These are phyloP conservation scores for Saturnispora kantuleensis DNA, from an alignment of 805 yeast genomes.

Conservation along the genomic window DNA sequence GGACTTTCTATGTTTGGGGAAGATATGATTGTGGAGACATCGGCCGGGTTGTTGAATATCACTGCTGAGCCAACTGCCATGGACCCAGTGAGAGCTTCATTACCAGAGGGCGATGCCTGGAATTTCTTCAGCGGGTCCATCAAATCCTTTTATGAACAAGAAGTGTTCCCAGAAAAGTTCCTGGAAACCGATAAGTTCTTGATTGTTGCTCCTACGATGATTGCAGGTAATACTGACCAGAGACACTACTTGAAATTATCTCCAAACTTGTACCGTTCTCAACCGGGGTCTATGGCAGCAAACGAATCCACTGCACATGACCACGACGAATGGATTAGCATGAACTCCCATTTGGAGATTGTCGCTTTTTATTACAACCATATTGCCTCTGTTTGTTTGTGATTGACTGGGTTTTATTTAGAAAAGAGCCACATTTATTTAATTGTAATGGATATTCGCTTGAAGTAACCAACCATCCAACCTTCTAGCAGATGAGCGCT, in stretches of 20 bases:
- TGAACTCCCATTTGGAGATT: slow-evolving; percentile 49
- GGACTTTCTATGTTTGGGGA: slow-evolving; percentile 29
- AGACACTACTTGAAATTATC: slow-evolving; percentile 52
- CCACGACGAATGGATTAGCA: slow-evolving; percentile 46
- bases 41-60: slow-evolving; percentile 20
- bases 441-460: no score
- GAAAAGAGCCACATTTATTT: no score
- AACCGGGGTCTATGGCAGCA: slow-evolving; percentile 34
- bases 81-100: slow-evolving; percentile 25
- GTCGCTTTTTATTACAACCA: slow-evolving; percentile 27
- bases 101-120: slow-evolving; percentile 39
- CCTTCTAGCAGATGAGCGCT: no score
- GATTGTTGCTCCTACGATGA: slow-evolving; percentile 44
- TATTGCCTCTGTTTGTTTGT: slow-evolving; percentile 2
- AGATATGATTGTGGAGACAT: slow-evolving; percentile 15
- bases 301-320: slow-evolving; percentile 39
- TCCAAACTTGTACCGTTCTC: slow-evolving; percentile 48
- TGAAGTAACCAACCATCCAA: no score
- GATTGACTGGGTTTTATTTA: background rate
- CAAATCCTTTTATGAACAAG: slow-evolving; percentile 49
- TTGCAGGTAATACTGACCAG: slow-evolving; percentile 67
- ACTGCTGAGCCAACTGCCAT: slow-evolving; percentile 38
- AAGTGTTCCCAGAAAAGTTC: slow-evolving; percentile 23
- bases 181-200: slow-evolving; percentile 5
- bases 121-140: slow-evolving; percentile 49